phyloP scores from a whole-genome alignment of 805 yeast species.

The Maudiozyma barnettii region DNA sequence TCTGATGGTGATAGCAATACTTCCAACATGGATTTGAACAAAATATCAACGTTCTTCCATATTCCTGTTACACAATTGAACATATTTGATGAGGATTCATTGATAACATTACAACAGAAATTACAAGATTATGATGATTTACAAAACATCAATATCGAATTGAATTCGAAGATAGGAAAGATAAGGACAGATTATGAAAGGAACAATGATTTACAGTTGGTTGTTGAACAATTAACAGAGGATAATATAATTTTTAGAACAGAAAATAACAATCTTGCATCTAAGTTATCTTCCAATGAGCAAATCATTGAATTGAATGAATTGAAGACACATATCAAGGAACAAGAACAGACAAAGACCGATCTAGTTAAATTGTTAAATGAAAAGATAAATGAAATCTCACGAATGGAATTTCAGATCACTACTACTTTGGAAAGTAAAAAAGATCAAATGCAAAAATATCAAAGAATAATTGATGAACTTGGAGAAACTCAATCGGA shows the following conservation, averaged over 20 bases:
- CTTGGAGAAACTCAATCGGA: conserved; percentile 27
- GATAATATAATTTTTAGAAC: conserved; percentile 18
- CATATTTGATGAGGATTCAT: background rate
- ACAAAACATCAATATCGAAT: background rate
- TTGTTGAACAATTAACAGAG: conserved; percentile 18
- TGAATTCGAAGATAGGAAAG: background rate
- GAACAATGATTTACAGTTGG: background rate
- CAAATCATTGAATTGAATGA: background rate
- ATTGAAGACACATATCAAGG: conserved; percentile 6
- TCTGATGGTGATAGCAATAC: background rate
- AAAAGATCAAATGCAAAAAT: conserved; percentile 31
- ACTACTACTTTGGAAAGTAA: conserved; percentile 17
- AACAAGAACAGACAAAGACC: conserved; percentile 12
- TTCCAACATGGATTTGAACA: background rate
- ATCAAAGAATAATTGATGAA: conserved; percentile 33
- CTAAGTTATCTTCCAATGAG: conserved; percentile 1
- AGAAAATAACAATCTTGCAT: conserved; percentile 9
- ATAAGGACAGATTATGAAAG: background rate
- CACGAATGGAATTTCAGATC: conserved; percentile 8
- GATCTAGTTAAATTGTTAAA: conserved; percentile 18
- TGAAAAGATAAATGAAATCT: conserved; percentile 26
- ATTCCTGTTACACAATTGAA: background rate
- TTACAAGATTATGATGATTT: background rate
- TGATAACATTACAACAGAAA: background rate
- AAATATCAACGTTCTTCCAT: background rate